Percentiles rank a stretch among this genome's conserved stretches.
Conservation (phyloP, 371 early-diverging fungal species). For the Mucor racemosus region DNA sequence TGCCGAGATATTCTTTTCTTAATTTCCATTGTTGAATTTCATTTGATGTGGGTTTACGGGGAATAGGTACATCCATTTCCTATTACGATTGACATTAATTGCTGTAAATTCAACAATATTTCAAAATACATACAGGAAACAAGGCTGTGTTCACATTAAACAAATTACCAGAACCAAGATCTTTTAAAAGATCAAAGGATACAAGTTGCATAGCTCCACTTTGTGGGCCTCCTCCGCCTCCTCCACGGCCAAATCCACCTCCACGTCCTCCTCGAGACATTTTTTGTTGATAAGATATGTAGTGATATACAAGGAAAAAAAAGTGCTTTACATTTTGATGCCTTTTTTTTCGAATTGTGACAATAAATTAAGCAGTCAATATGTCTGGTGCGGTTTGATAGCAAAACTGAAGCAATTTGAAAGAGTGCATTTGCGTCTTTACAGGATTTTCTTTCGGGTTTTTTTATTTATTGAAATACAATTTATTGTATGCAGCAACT, state of each 20-base stretch:
- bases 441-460: no score
- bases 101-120: not conserved
- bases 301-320: not conserved
- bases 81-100: slow-evolving; percentile 1
- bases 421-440: no score
- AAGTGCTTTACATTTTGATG: not conserved
- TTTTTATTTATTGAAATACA: no score
- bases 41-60: slow-evolving; percentile 44
- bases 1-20: slow-evolving; percentile 34
- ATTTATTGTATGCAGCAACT: no score
- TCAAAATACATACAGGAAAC: slow-evolving; percentile 43
- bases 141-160: slow-evolving; percentile 51
- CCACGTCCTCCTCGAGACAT: slow-evolving; percentile 51
- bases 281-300: slow-evolving; percentile 3
- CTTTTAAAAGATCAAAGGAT: slow-evolving; percentile 50
- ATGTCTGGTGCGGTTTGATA: not conserved
- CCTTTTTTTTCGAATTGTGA: not conserved
- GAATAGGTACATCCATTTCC: slow-evolving; percentile 53
- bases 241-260: slow-evolving; percentile 46
- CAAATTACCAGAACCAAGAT: slow-evolving; percentile 47
- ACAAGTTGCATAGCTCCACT: slow-evolving; percentile 53
- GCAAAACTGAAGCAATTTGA: no score
- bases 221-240: slow-evolving; percentile 43
- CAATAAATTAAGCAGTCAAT: slow-evolving; percentile 6
- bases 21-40: slow-evolving; percentile 41